phyloP scores from a whole-genome alignment of 805 yeast genomes.

The Maudiozyma bulderi region DNA sequence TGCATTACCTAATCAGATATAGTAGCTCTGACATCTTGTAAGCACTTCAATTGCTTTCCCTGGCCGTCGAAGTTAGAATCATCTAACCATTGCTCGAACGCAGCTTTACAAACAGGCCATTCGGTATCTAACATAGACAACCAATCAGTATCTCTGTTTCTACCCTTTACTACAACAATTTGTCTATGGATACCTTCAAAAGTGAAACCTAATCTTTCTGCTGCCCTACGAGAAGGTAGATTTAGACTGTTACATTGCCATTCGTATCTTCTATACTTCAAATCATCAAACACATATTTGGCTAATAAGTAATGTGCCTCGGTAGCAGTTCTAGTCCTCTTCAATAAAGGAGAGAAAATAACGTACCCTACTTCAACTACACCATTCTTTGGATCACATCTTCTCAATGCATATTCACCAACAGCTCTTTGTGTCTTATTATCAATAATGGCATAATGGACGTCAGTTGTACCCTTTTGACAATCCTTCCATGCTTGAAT shows the following conservation, averaged over 20 bases:
- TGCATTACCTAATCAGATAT: not conserved
- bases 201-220: constrained; percentile 26
- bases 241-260: constrained; percentile 30
- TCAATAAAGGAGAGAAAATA: constrained; percentile 12
- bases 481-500: not conserved
- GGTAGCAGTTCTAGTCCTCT: constrained; percentile 23
- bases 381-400: constrained; percentile 23
- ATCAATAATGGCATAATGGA: constrained; percentile 18
- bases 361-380: constrained; percentile 25
- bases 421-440: constrained; percentile 14
- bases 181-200: constrained; percentile 28
- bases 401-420: constrained; percentile 20
- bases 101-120: constrained; percentile 18
- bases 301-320: constrained; percentile 27
- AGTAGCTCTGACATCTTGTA: not conserved
- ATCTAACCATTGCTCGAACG: constrained; percentile 21
- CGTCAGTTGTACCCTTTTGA: not conserved
- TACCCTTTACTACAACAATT: constrained; percentile 20
- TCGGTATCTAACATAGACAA: constrained; percentile 26
- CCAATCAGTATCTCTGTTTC: constrained; percentile 28
- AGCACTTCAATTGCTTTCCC: not conserved
- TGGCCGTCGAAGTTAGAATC: not conserved
- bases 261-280: constrained; percentile 27
- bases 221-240: constrained; percentile 25
- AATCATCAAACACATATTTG: constrained; percentile 21